phyloP scores from a whole-genome alignment of 352 stramenopile species.

The Albugo laibachii region DNA sequence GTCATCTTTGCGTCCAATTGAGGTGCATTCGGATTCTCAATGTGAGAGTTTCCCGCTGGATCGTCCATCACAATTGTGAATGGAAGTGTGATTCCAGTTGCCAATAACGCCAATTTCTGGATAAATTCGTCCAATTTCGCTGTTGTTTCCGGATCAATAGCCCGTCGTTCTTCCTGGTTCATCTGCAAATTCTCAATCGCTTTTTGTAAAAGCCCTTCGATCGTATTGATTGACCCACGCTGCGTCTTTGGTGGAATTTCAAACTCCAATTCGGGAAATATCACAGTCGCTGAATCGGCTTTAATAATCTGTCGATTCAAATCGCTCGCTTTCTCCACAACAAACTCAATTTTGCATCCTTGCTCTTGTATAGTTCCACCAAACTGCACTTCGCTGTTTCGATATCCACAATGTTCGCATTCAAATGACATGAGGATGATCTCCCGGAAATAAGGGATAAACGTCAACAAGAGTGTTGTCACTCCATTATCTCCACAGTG shows the following conservation, averaged over 20 bases:
- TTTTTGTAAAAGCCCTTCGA: slow-evolving; percentile 50
- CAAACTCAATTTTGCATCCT: slow-evolving; percentile 32
- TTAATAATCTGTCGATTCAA: slow-evolving; percentile 84
- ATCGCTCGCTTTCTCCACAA: slow-evolving; percentile 30
- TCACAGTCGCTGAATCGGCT: slow-evolving; percentile 56
- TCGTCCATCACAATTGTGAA: slow-evolving; percentile 79
- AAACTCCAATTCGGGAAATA: slow-evolving; percentile 71
- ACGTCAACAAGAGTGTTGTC: slow-evolving; percentile 81
- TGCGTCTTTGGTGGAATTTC: slow-evolving; percentile 79
- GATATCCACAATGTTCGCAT: slow-evolving; percentile 76
- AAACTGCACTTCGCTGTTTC: slow-evolving; percentile 57
- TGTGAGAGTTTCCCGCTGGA: slow-evolving; percentile 78
- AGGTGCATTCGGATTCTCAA: slow-evolving; percentile 79
- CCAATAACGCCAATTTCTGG: slow-evolving; percentile 38
- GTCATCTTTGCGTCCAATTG: slow-evolving; percentile 48
- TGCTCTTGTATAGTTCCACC: slow-evolving; percentile 48
- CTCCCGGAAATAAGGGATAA: slow-evolving; percentile 89
- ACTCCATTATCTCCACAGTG: slow-evolving; percentile 71
- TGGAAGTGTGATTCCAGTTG: slow-evolving; percentile 38
- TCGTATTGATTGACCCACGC: slow-evolving; percentile 75
- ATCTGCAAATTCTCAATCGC: slow-evolving; percentile 48
- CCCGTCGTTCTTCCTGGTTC: slow-evolving; percentile 63
- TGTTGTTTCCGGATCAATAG: slow-evolving; percentile 54
- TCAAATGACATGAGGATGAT: slow-evolving; percentile 88
- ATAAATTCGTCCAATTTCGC: slow-evolving; percentile 72